phyloP scores from a whole-genome alignment of 371 early-diverging fungal genomes.

The Capniomyces stellatus region DNA sequence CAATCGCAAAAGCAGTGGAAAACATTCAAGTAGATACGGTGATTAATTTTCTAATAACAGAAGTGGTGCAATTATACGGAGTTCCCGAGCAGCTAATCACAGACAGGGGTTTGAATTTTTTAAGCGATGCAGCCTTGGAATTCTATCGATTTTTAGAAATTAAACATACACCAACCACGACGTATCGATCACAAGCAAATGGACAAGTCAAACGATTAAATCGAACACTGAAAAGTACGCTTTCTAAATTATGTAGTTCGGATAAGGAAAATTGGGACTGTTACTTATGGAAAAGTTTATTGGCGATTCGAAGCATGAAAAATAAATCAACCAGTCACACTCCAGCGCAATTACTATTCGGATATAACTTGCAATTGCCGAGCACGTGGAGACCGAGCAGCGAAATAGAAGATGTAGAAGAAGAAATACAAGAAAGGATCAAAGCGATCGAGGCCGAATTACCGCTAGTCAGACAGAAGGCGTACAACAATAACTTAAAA shows the following conservation, averaged over 20 bases:
- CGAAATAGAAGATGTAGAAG: not conserved
- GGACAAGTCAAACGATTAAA: conserved; percentile 3
- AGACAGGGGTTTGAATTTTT: conserved; percentile 3
- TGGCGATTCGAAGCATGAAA: not conserved
- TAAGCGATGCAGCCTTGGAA: not conserved
- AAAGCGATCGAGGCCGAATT: not conserved
- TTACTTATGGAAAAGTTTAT: not conserved
- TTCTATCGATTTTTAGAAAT: conserved; percentile 4
- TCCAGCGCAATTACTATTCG: not conserved
- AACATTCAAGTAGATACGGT: not conserved
- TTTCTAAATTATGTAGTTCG: not conserved
- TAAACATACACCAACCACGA: conserved; percentile 3
- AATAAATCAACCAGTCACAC: not conserved
- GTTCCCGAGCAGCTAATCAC: not conserved
- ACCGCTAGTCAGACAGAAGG: not conserved
- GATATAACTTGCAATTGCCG: not conserved
- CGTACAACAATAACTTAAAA: not conserved
- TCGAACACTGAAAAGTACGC: conserved; percentile 1
- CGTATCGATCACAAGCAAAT: conserved; percentile 3
- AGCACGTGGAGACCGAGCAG: not conserved
- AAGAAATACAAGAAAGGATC: not conserved
- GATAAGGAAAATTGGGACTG: conserved; percentile 3
- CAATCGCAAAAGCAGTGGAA: conserved; percentile 1
- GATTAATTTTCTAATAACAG: conserved; percentile 3
- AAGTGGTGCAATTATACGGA: conserved; percentile 2